Base-by-base conservation (phyloP, 208 protist genomes). In the Naegleria fowleri region DNA sequence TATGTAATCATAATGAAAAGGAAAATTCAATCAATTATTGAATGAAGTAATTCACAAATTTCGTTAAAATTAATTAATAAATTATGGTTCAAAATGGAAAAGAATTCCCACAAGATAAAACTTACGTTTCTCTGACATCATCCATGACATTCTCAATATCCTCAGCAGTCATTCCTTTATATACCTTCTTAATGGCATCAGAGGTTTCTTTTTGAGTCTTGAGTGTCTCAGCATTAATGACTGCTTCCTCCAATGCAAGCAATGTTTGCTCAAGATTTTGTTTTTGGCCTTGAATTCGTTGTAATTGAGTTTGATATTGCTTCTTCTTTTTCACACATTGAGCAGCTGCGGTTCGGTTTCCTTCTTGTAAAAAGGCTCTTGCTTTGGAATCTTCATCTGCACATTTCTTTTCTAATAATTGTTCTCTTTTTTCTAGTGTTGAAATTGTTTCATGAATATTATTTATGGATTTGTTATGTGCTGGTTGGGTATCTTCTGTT, bases 281-380 rank as follows among this genome's bases (percentile, higher is more conserved):
- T 91, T 96, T 95, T 92, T 96, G 94, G 0, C 75, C 92, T 9
- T 90, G 90, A 16, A 97, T 92, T 76, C 92, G 94, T 41, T 93
- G 38, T 25, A 97, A 92, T 93, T 98, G 96, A 89, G 95, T 94
- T 91, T 97, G 95, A 92, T 95, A 96, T 92, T 94, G 90, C 93
- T 98, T 98, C 93, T 98, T 98, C 25, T 96, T 94, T 92, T 97
- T 97, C 95, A 97, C 96, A 90, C 95, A 96, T 92, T 96, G 94
- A 90, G 97, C 90, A 16, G 97, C 97, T 33, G 90, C 94, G 67
- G 94, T 92, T n/a, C 93, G 96, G 92, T 98, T 97, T 91, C 97
- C 97, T 92, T 95, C 96, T 5, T 93, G 91, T 55, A 96, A 93
- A 86, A 95, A 94, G 90, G 95, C 92, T 94, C 96, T 97, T 67